Base-by-base conservation (phyloP, 2,329 filamentous ascomycete genomes). In the Fusarium tupiense region DNA sequence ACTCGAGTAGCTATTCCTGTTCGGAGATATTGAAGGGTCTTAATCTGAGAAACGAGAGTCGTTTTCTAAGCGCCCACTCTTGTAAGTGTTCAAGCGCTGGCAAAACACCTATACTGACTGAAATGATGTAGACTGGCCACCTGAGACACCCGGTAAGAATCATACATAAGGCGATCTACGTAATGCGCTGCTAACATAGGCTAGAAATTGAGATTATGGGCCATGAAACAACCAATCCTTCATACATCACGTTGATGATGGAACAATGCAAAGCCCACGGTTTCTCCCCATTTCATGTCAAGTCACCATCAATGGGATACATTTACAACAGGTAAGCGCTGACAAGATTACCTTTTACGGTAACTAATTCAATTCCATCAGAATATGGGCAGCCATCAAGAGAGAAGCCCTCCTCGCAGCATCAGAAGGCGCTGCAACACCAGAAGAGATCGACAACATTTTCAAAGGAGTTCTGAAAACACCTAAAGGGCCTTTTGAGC, bases 1-100 rank as follows among this genome's bases (percentile, higher is more conserved):
- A 87, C 60, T 87, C 85, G 2, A 86, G 85, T 65, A 86, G 85
- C 58, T 86, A 85, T 69, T 81, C 82, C 12, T 85, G 84, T 26
- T 78, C 79, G 0, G 84, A 86, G 57, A 85, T 87, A n/a, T 67
- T 85, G 1, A 76, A 83, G 3, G 80, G 79, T 0, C 61, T 86
- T 29, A 69, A 70, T 1, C 53, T 86, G 16, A 81, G 79, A 35
- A 76, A 83, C 19, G 76, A 74, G 12, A 72, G 77, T 1, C 78
- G 85, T 5, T 73, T 86, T 24, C 70, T 86, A 33, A 87, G 85
- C 63, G 81, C 82, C 8, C 85, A 86, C 73, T 85, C 82, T 41
- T 86, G 83, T 82, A 77, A 76, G 82, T 81, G 33, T 4, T 33
- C 7, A 1, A 1, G 6, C 11, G 17, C 10, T 20, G 12, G 5